A percentile compares a stretch with the other conserved stretches of the same genome.
Conservation (phyloP, 2,329 filamentous ascomycete species). For the Aspergillus sp. region DNA sequence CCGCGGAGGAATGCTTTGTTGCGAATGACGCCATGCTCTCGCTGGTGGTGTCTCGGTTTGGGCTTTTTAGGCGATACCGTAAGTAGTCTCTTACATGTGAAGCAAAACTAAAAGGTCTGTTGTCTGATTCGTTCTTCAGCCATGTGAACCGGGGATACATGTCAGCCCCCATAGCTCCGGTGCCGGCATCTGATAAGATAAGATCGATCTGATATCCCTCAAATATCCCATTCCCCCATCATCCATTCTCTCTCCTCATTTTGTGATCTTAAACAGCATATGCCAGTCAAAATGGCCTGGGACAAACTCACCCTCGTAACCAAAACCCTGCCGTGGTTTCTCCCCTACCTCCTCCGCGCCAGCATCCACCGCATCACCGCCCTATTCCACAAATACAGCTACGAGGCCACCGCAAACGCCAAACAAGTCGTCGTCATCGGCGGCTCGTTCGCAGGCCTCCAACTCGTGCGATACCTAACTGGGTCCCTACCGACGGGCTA, state of each 20-base stretch:
- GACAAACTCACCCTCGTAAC: not conserved
- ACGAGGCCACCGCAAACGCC: slow-evolving; percentile 12
- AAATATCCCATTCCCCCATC: too few species aligned
- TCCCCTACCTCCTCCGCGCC: not conserved
- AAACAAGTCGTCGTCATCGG: slow-evolving; percentile 58
- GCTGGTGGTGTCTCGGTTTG: not conserved
- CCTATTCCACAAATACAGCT: slow-evolving; percentile 12
- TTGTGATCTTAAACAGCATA: too few species aligned
- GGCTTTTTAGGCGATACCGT: not conserved
- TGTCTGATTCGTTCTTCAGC: not conserved
- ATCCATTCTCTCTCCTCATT: not conserved
- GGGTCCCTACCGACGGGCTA: slow-evolving; percentile 47
- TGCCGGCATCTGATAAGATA: slow-evolving; percentile 1
- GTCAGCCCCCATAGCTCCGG: not conserved
- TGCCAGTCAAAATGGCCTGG: not conserved
- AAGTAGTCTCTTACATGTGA: not conserved
- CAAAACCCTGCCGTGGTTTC: not conserved
- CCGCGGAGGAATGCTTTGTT: not conserved
- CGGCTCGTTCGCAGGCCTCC: slow-evolving; percentile 58
- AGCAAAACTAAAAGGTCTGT: not conserved
- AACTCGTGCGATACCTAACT: slow-evolving; percentile 51
- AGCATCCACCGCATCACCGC: not conserved
- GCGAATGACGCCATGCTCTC: not conserved
- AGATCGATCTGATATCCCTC: not conserved
- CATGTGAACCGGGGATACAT: not conserved